These are phyloP conservation scores for Metarhizium rileyi DNA, from an alignment of 2,329 filamentous ascomycete species.

Conservation along the genomic window DNA sequence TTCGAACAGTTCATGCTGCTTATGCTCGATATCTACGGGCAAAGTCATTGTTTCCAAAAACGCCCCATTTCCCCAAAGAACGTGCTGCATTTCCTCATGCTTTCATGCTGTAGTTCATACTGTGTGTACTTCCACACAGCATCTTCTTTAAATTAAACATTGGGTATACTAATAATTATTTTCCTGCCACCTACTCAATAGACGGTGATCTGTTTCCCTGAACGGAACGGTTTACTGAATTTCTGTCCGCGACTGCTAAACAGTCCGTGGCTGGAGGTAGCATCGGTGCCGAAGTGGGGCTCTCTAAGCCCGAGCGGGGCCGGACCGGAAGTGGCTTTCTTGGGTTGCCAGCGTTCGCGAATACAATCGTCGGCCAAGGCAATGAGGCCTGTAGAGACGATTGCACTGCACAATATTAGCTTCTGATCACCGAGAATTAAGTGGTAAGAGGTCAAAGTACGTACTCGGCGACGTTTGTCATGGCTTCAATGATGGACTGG, in stretches of 20 bases:
- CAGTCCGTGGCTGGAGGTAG: slow-evolving; percentile 4
- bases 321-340: slow-evolving; percentile 7
- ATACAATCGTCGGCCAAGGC: slow-evolving; percentile 88
- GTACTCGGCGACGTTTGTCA: slow-evolving; percentile 82
- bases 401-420: slow-evolving; percentile 50
- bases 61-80: neutral
- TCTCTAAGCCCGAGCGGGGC: slow-evolving; percentile 1
- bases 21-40: neutral
- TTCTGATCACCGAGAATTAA: neutral
- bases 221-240: slow-evolving; percentile 25
- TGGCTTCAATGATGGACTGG: slow-evolving; percentile 53
- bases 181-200: slow-evolving; percentile 17
- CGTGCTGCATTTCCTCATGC: neutral
- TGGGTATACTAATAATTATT: neutral
- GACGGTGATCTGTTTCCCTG: slow-evolving; percentile 25
- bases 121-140: neutral
- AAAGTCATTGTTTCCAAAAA: neutral
- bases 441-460: slow-evolving; percentile 17
- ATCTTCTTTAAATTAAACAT: neutral
- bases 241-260: slow-evolving; percentile 15
- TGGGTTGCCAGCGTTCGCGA: slow-evolving; percentile 57
- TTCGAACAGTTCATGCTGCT: neutral
- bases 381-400: slow-evolving; percentile 83
- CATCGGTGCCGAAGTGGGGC: neutral
- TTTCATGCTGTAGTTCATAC: neutral